Evolutionary conservation across 2,329 filamentous ascomycete genomes (phyloP).

Genomic region (Macroventuria anomochaeta): DNA sequence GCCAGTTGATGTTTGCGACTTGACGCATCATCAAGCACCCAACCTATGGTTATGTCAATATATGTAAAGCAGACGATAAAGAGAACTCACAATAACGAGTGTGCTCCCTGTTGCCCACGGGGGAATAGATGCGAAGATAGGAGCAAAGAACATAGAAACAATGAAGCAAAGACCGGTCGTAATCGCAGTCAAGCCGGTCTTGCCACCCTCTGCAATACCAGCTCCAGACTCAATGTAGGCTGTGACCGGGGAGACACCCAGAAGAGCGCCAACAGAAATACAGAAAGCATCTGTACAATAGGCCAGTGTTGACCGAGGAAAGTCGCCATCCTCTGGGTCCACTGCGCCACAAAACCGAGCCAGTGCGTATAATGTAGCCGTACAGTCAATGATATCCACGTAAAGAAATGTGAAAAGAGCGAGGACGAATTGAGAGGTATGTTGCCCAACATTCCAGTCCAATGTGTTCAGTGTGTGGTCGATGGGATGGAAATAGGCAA

Average conservation of each 20-base stretch:
- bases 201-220: constrained; percentile 85
- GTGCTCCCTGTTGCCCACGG: constrained; percentile 89
- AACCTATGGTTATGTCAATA: constrained; percentile 37
- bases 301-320: constrained; percentile 81
- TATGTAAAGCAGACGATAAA: neutral
- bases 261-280: constrained; percentile 79
- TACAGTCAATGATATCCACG: constrained; percentile 87
- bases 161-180: constrained; percentile 83
- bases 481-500: constrained; percentile 82
- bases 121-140: constrained; percentile 88
- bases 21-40: constrained; percentile 79
- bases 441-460: constrained; percentile 72
- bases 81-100: constrained; percentile 69
- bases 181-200: constrained; percentile 81
- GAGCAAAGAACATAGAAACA: constrained; percentile 86
- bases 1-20: constrained; percentile 85
- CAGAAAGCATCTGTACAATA: constrained; percentile 84
- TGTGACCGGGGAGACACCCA: constrained; percentile 81
- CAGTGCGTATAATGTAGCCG: constrained; percentile 88
- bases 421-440: constrained; percentile 77
- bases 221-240: constrained; percentile 88
- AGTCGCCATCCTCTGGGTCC: constrained; percentile 81
- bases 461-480: constrained; percentile 71
- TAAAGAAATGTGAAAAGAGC: constrained; percentile 91
- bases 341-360: constrained; percentile 82